A percentile compares a stretch with the other conserved stretches of the same genome.
Conservation (phyloP, 1,139 yeast genomes). For the Yamadazyma buinensis region DNA sequence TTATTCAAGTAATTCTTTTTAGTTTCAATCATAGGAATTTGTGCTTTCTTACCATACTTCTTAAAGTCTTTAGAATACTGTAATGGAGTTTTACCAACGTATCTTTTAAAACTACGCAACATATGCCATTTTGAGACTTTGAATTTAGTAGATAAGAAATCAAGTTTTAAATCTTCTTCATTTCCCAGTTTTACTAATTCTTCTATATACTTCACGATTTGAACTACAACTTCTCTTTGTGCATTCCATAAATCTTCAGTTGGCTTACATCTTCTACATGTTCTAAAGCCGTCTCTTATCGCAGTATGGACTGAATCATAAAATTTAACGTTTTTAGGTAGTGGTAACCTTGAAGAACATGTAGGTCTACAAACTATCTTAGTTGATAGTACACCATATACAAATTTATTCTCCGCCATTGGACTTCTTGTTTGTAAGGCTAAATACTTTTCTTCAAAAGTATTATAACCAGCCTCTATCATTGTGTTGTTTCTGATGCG, state of each 20-base stretch:
- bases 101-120: conserved; percentile 1
- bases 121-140: conserved; percentile 1
- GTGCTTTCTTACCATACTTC: neutral
- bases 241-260: neutral
- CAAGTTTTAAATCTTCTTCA: conserved; percentile 1
- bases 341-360: neutral
- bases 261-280: conserved; percentile 1
- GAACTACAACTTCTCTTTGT: neutral
- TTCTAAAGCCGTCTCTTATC: neutral
- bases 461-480: too few species aligned
- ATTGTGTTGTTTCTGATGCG: too few species aligned
- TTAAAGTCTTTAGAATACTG: neutral
- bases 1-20: neutral
- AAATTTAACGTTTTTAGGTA: conserved; percentile 1
- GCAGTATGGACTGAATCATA: neutral
- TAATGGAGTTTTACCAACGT: neutral
- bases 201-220: neutral
- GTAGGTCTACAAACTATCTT: conserved; percentile 2
- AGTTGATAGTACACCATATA: neutral
- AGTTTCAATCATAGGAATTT: neutral
- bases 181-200: neutral
- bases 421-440: conserved; percentile 1
- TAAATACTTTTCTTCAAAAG: conserved; percentile 1
- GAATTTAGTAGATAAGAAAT: neutral
- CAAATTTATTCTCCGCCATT: neutral